Base-by-base conservation (phyloP, 192 early-diverging fungal genomes). In the Chytriomyces hyalinus region DNA sequence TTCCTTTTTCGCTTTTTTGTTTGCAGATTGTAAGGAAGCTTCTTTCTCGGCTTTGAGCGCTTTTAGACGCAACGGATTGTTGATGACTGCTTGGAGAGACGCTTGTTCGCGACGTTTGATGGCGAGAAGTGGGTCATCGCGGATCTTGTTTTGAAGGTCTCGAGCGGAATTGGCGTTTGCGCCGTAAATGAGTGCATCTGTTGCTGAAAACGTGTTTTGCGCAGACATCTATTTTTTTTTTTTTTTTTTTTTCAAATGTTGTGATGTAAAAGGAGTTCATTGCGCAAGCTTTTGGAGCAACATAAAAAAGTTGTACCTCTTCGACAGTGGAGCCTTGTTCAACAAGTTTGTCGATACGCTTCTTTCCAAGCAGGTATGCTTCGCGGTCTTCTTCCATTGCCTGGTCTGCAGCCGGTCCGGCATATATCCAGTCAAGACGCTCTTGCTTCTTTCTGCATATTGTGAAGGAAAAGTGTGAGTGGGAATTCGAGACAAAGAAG, bases 401-500 rank as follows among this genome's bases (percentile, higher is more conserved):
- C 24, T 82, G 80, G 5, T 78, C 62, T 0, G 65, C 84, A 53
- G 85, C 84, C 4, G 94, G 93, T 4, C 89, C 93, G 20, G 89
- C 88, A 75, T 99, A 99, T 94, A 99, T 98, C 97, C 97, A 99
- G 72, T 98, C 96, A 3, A 99, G 78, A 47, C 92, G 88, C 53
- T 96, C 93, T n/a, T 28, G 22, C 22, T 84, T 78, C 74, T 90
- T 92, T 59, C 88, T 90, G 51, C 61, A 50, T 10, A 63, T 10
- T 11, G 36, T 36, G 36, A 36, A 36, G 15, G 28, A 24, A 48
- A 36, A 36, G 20, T 7, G 44, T 72, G 10, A 51, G 47, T 59
- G 45, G 8, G 70, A n/a, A 13, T 11, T 43, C 17, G 47, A 44
- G 20, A 20, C 22, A 26, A 20, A 11, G 49, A 10, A n/a, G 67